These are phyloP conservation scores for Globisporangium polare DNA, from an alignment of 352 stramenopile species.

Conservation along the genomic window DNA sequence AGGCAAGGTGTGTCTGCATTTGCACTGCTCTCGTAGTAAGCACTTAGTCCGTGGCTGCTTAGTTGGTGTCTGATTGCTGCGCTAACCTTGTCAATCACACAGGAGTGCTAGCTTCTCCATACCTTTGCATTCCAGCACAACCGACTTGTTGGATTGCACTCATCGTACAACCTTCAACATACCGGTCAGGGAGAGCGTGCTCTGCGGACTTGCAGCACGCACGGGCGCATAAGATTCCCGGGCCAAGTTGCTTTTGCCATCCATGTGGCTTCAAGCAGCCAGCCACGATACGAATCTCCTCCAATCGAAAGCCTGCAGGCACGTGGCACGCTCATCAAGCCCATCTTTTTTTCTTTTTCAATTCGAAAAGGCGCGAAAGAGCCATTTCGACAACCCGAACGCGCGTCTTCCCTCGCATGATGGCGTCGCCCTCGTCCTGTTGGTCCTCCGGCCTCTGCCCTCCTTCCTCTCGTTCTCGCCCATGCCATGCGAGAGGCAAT, in stretches of 20 bases:
- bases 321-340: neutral
- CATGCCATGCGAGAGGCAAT: neutral
- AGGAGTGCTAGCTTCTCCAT: neutral
- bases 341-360: neutral
- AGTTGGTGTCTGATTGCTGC: too few relatives aligned
- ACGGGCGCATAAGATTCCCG: too few relatives aligned
- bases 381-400: too few relatives aligned
- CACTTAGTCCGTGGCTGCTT: too few relatives aligned
- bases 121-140: neutral
- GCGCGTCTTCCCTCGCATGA: neutral
- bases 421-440: neutral
- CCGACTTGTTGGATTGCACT: too few relatives aligned
- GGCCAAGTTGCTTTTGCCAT: too few relatives aligned
- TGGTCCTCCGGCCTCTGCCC: neutral
- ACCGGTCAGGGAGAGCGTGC: too few relatives aligned
- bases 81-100: neutral
- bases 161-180: too few relatives aligned
- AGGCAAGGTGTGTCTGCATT: neutral
- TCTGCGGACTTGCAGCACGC: too few relatives aligned
- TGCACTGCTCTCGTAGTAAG: neutral
- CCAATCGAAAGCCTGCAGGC: constrained; percentile 10
- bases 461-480: neutral
- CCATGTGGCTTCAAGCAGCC: too few relatives aligned
- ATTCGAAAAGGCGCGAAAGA: constrained; percentile 4
- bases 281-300: neutral